Evolutionary conservation across 371 early-diverging fungal genomes (phyloP).

Genomic region (Mucor mucedo): DNA sequence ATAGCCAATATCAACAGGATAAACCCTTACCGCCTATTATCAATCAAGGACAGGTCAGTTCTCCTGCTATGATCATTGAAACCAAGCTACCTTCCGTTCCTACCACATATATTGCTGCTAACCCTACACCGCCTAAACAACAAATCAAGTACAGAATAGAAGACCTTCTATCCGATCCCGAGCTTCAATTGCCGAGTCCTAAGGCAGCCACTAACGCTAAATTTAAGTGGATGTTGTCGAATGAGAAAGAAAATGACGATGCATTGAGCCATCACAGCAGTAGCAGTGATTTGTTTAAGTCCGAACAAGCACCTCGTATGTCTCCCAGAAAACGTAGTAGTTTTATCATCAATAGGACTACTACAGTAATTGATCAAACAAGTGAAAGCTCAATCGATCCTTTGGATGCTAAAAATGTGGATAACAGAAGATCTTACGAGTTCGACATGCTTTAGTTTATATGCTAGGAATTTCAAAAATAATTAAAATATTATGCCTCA

Average conservation of each 20-base stretch:
- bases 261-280: neutral
- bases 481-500: no score
- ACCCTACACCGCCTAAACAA: conserved; percentile 38
- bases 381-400: conserved; percentile 28
- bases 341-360: conserved; percentile 17
- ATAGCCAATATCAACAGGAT: conserved; percentile 9
- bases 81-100: conserved; percentile 12
- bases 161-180: conserved; percentile 48
- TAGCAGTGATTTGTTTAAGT: conserved; percentile 16
- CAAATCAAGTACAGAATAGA: conserved; percentile 47
- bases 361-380: neutral
- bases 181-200: conserved; percentile 22
- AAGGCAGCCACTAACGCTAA: conserved; percentile 27
- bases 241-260: neutral
- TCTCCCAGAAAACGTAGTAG: conserved; percentile 27
- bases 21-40: conserved; percentile 21
- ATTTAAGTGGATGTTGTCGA: conserved; percentile 38
- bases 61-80: neutral
- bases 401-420: conserved; percentile 38
- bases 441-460: conserved; percentile 22
- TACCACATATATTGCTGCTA: conserved; percentile 24
- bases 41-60: neutral
- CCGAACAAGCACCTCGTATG: neutral
- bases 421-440: conserved; percentile 33
- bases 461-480: neutral